Evolutionary conservation across 2,329 filamentous ascomycete species (phyloP), one percentile per base, ranked within the genome.

Genomic region (Neurospora sp.): DNA sequence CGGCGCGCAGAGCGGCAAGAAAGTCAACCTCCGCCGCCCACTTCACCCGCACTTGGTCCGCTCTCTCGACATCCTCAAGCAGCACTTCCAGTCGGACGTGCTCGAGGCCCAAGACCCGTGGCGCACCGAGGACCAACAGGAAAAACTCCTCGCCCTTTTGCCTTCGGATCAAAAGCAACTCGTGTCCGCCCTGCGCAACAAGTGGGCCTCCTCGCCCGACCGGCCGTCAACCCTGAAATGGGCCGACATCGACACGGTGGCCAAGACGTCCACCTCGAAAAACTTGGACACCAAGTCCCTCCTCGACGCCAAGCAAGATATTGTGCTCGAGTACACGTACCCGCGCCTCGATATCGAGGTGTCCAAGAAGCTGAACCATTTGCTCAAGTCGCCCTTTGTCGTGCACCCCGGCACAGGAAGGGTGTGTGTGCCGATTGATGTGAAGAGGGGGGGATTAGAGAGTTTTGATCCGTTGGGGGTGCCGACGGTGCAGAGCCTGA

Each of bases 301-400:
- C 12, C 86, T 91, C 8, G 92, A 97, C 76, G 93, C 93, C 28
- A 98, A 97, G 81, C 93, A 97, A 79, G 96, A 98, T 78, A 92
- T 99, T 72, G 90, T 98, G 3, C 87, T 99, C 38, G 96, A 99
- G 81, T 98, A 99, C 82, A 97, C 96, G 6, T 99, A 99, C 80
- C 96, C 96, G 3, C 91, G 96, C 46, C 91, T 99, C 69, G 96
- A 99, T 84, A 94, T 96, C 72, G 93, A 97, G 80, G 96, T 99
- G 78, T 96, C 92, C 78, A 98, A 98, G 84, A 97, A 97, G 79
- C 88, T 97, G 70, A 98, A 97, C 82, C 96, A 99, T 86, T 88
- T 99, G 85, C 89, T 99, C 75, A 99, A 99, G 80, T 94, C 91
- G 72, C 96, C 96, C 0, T 99, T 99, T 77, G 95, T 97, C 71